phyloP scores from a whole-genome alignment of 768 basidiomycete species.

The Lepiota brunneoincarnata region DNA sequence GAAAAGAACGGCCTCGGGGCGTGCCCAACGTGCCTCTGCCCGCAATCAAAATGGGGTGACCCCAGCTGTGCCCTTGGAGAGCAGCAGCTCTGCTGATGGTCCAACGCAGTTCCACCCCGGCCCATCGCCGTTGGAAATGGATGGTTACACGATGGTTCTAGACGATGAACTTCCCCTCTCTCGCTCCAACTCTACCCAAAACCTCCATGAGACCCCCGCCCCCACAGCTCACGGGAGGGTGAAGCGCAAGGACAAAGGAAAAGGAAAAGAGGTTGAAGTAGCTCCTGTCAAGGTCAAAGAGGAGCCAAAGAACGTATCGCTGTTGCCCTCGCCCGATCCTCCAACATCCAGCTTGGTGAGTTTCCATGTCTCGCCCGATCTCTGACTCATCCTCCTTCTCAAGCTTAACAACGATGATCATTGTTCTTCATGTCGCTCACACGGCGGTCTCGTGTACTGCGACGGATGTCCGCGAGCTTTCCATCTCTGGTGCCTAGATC shows the following conservation, averaged over 20 bases:
- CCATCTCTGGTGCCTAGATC: conserved; percentile 95
- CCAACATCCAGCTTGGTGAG: conserved; percentile 36
- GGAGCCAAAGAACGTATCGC: conserved; percentile 42
- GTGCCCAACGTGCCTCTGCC: conserved; percentile 72
- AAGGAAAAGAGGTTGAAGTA: conserved; percentile 45
- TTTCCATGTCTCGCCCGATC: conserved; percentile 14
- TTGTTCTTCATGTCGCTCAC: conserved; percentile 80
- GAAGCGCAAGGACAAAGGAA: conserved; percentile 51
- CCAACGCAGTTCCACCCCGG: conserved; percentile 25
- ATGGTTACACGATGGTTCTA: conserved; percentile 45
- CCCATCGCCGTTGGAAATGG: conserved; percentile 39
- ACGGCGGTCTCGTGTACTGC: conserved; percentile 89
- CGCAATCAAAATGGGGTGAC: conserved; percentile 53
- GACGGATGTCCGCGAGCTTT: conserved; percentile 96
- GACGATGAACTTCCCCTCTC: conserved; percentile 63
- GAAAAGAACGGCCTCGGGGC: conserved; percentile 54
- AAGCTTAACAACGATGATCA: conserved; percentile 75
- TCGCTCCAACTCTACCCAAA: conserved; percentile 58
- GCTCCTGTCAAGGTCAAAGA: conserved; percentile 46
- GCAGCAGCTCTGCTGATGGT: conserved; percentile 34
- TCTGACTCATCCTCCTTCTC: conserved; percentile 13
- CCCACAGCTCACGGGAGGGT: conserved; percentile 26
- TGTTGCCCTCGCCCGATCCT: conserved; percentile 45
- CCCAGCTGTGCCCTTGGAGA: conserved; percentile 35
- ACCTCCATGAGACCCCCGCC: conserved; percentile 31